Evolutionary conservation across 257 asterid species (phyloP), one percentile per base, ranked within the genome.

Genomic region (Solanum corneliomulleri): DNA sequence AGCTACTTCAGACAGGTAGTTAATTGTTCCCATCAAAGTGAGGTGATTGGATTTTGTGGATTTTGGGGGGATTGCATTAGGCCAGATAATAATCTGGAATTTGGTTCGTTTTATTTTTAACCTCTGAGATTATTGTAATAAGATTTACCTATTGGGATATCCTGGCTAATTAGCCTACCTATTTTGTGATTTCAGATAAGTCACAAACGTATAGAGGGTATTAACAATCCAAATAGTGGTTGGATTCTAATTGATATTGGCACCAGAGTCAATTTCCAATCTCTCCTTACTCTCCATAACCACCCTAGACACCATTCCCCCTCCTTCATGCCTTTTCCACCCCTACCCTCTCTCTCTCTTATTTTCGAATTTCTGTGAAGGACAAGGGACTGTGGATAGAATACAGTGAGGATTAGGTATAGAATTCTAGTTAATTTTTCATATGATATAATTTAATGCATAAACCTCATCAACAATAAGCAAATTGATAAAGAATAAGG

Each of bases 1-100:
- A 94, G 90, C 96, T 97, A 89, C 96, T 96, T 86, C 99, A 95
- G 89, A 97, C 99, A 72, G 99, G 99, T 97, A 93, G 88, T 75
- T 82, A 16, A 45, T 47, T 80, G 69, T 80, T 47, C n/a, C 29
- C 85, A 47, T 45, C 68, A 31, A 80, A 47, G 85, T 18, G 29
- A 80, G 29, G 27, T 80, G 39, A 29, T 49, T 47, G 37, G 84
- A 9, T 44, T 78, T 78, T 14, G 5, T 47, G 62, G 27, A 80
- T 47, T 18, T 45, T 80, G 29, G 85, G 66, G 84, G 29, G 6
- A 25, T 29, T 49, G 18, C 68, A 16, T 47, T 80, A 41, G 23
- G 83, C 35, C 60, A 42, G 60, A 76, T 42, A 76, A 76, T 13
- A n/a, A 41, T 76, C 60, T 42, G 58, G 60, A 41, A 23, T 42